Base-by-base conservation (phyloP, 2,329 filamentous ascomycete species). In the Juglanconis oblonga region DNA sequence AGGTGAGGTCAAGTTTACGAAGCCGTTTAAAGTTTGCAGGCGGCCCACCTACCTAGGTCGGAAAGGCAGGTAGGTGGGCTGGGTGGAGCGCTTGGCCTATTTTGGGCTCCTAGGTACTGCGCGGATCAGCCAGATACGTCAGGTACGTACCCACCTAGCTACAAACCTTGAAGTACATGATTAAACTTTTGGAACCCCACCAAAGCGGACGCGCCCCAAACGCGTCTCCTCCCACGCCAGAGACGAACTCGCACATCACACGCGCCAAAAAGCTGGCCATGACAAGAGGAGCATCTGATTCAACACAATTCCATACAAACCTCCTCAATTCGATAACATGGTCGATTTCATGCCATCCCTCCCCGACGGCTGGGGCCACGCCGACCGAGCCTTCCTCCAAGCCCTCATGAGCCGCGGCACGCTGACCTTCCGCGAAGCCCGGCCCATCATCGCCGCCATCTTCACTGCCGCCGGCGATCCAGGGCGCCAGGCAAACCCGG, bases 351-450 rank as follows among this genome's bases (percentile, higher is more conserved):
- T 73, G 40, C 69, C 70, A 17, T 67, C 72, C 17, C 52, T 75
- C 10, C 69, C 69, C 3, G 64, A 65, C 1, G 72, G 74, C 29
- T 85, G 83, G 68, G 71, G 73, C 58, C 79, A 96, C 71, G 82
- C 81, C 63, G 90, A 97, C 72, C 88, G 92, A 59, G 93, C 94
- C 8, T 97, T 99, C 70, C 80, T 98, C 0, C 95, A 99, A 75
- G 90, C 91, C 52, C 87, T 99, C 66, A 81, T 97, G 73, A 86
- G 90, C 3, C 87, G 88, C 53, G 89, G 90, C 29, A 86, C 87
- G 49, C 81, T 98, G 73, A 96, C 91, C 0, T 85, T 90, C 64
- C 80, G 86, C 56, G 86, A 96, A 68, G 87, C 88, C 11, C 86
- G 86, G 68, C 84, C 86, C 1, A 78, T 97, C 31, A 80, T 98